These are phyloP conservation scores for Ensete ventricosum DNA, from an alignment of 176 grass and related monocot genomes.

Conservation along the genomic window DNA sequence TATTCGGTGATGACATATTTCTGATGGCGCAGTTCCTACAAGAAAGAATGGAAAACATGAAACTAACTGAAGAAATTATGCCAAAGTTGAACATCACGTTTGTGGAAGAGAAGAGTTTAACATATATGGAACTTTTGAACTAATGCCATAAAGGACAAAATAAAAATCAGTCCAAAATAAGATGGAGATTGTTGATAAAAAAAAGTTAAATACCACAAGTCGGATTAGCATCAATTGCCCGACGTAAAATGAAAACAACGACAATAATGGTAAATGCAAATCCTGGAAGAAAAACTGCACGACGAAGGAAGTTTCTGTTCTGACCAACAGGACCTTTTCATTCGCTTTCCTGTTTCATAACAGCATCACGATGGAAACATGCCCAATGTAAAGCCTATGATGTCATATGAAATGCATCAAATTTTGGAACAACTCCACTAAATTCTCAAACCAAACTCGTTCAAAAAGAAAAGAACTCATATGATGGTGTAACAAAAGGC, in stretches of 20 bases:
- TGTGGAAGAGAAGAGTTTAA: too few relatives aligned
- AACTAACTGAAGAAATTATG: not conserved
- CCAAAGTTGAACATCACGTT: not conserved
- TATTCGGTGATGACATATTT: conserved; percentile 16
- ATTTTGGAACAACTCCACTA: not conserved
- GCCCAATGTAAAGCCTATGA: not conserved
- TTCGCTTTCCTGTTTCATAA: not conserved
- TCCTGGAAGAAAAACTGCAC: not conserved
- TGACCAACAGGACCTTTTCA: not conserved
- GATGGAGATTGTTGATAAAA: too few relatives aligned
- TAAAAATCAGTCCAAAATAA: too few relatives aligned
- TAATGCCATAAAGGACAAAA: too few relatives aligned
- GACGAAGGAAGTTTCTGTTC: too few relatives aligned
- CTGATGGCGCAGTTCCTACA: not conserved
- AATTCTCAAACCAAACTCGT: not conserved
- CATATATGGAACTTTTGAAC: too few relatives aligned
- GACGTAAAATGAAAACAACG: not conserved
- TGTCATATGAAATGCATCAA: not conserved
- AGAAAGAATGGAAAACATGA: not conserved
- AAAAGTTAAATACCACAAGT: not conserved
- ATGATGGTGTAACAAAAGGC: too few relatives aligned
- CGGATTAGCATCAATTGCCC: not conserved
- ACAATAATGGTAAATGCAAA: not conserved
- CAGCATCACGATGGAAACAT: not conserved
- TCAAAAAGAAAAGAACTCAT: too few relatives aligned